These are phyloP conservation scores for Fraxinus quadrangulata DNA, from an alignment of 257 asterid genomes.

Conservation along the genomic window DNA sequence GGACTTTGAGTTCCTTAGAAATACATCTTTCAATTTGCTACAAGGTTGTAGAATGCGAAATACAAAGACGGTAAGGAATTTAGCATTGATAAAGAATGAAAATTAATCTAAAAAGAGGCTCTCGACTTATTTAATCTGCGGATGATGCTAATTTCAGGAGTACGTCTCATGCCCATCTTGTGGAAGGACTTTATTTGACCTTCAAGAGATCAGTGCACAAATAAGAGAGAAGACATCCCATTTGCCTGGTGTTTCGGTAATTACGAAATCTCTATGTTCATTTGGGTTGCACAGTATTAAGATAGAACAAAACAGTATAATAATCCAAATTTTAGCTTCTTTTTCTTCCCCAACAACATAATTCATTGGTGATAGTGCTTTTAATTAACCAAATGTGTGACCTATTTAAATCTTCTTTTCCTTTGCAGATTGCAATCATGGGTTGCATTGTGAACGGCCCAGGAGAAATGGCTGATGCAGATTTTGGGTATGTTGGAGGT, in stretches of 20 bases:
- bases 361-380: background rate
- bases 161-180: conserved; percentile 99
- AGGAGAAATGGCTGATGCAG: conserved; percentile 99
- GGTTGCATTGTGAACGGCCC: conserved; percentile 99
- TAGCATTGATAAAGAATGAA: background rate
- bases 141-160: conserved; percentile 54
- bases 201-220: conserved; percentile 95
- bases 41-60: conserved; percentile 99
- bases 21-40: conserved; percentile 90
- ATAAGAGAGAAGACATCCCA: conserved; percentile 95
- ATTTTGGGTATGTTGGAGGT: conserved; percentile 98
- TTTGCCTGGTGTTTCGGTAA: conserved; percentile 98
- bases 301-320: background rate
- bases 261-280: conserved; percentile 17
- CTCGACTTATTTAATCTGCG: conserved; percentile 1
- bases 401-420: background rate
- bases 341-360: background rate
- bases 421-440: conserved; percentile 92
- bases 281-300: background rate
- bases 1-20: conserved; percentile 80
- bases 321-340: background rate
- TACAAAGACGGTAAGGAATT: conserved; percentile 81
- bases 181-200: conserved; percentile 95
- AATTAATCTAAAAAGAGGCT: conserved; percentile 1
- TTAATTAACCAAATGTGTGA: background rate